phyloP scores from a whole-genome alignment of 2,329 filamentous ascomycete genomes.

The Colletotrichum camelliae region DNA sequence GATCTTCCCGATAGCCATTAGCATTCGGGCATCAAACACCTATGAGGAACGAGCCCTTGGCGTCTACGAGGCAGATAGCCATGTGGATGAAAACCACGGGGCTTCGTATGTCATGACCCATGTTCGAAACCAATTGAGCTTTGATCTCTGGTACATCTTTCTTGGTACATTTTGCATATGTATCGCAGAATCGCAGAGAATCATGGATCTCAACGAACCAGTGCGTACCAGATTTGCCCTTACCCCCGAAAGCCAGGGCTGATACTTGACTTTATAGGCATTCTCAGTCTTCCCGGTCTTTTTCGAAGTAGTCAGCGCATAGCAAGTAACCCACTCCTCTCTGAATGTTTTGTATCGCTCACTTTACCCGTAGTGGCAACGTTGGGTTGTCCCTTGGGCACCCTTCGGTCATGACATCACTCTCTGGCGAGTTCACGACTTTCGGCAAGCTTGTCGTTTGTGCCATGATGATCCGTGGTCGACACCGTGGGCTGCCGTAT shows the following conservation, averaged over 20 bases:
- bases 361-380: slow-evolving; percentile 31
- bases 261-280: slow-evolving; percentile 22
- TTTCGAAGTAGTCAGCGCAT: slow-evolving; percentile 39
- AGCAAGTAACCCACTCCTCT: slow-evolving; percentile 26
- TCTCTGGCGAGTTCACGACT: slow-evolving; percentile 33
- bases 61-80: slow-evolving; percentile 49
- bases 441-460: slow-evolving; percentile 43
- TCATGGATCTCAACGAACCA: slow-evolving; percentile 1
- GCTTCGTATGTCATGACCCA: slow-evolving; percentile 36
- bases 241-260: background rate
- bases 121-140: slow-evolving; percentile 42
- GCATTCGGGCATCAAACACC: slow-evolving; percentile 64
- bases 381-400: slow-evolving; percentile 40
- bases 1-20: slow-evolving; percentile 65
- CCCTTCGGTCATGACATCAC: slow-evolving; percentile 32
- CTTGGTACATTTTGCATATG: slow-evolving; percentile 41
- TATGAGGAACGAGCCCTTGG: slow-evolving; percentile 68
- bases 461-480: slow-evolving; percentile 42
- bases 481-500: slow-evolving; percentile 39
- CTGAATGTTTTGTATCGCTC: background rate
- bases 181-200: slow-evolving; percentile 20
- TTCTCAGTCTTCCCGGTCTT: slow-evolving; percentile 36
- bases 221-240: background rate
- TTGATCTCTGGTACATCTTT: slow-evolving; percentile 48
- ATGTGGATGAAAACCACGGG: slow-evolving; percentile 31